Evolutionary conservation across 164 flowering plant species (phyloP).

Genomic region (Vitis riparia): DNA sequence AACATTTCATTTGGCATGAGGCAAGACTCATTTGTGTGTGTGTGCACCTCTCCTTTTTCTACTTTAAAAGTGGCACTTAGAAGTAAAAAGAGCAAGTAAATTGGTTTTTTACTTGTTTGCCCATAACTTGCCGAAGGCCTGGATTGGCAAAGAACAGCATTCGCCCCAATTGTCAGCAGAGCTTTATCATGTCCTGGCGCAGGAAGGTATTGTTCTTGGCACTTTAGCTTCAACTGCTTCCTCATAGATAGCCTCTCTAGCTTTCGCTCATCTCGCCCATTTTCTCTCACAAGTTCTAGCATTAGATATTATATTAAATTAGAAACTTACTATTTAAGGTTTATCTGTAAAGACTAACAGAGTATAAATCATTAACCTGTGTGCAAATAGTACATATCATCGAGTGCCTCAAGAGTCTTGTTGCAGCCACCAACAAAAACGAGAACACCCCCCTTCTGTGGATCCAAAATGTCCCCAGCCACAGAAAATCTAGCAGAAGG

Average conservation of each 20-base stretch:
- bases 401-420: slow-evolving; percentile 82
- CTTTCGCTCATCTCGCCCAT: slow-evolving; percentile 49
- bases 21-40: too few relatives aligned
- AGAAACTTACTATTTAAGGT: not conserved
- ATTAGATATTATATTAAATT: slow-evolving; percentile 7
- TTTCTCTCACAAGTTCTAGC: slow-evolving; percentile 55
- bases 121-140: slow-evolving; percentile 25
- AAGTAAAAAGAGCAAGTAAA: not conserved
- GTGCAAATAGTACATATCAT: slow-evolving; percentile 84
- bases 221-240: slow-evolving; percentile 84
- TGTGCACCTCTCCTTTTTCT: too few relatives aligned
- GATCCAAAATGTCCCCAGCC: slow-evolving; percentile 87
- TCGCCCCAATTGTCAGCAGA: slow-evolving; percentile 24
- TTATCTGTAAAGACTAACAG: too few relatives aligned
- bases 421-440: slow-evolving; percentile 92
- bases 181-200: slow-evolving; percentile 34
- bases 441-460: slow-evolving; percentile 56
- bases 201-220: slow-evolving; percentile 60
- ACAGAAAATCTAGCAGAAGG: slow-evolving; percentile 95
- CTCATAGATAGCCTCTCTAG: slow-evolving; percentile 75
- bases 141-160: slow-evolving; percentile 26
- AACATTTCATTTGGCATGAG: too few relatives aligned
- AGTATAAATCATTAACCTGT: slow-evolving; percentile 55
- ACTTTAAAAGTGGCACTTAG: too few relatives aligned
- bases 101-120: slow-evolving; percentile 50